Evolutionary conservation across 306 rosid species (phyloP), one percentile per base, ranked within the genome.

Genomic region (Castanopsis chinensis): DNA sequence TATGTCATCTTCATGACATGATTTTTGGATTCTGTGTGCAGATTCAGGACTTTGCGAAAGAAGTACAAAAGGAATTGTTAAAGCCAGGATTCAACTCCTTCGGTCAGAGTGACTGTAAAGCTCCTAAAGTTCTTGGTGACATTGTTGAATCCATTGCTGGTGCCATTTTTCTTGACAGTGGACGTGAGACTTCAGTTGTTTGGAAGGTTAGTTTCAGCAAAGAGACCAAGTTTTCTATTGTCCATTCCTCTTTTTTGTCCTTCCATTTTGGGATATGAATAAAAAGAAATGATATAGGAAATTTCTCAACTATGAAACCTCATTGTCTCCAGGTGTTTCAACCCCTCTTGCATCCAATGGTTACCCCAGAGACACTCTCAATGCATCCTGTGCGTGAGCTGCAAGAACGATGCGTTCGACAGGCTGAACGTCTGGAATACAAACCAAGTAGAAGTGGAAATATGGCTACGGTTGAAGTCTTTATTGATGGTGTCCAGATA

Each of bases 321-420:
- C 35, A 9, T 4, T 14, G 28, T 33, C 61, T 28, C 19, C 76
- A 95, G 99, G 99, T 88, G 78, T 95, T 93, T 78, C 91, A 95
- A 86, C 99, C 99, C 73, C 90, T 95, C 49, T 80, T 95, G 90
- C 92, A 95, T 54, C 99, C 99, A 54, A 93, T 95, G 94, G 99
- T 95, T 79, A 95, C 99, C 30, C 99, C 99, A 3, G 99, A 93
- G 91, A 95, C 99, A 54, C 89, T 95, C 63, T 94, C 99, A 27
- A 93, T 95, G 99, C 98, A 95, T 85, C 99, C 99, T 2, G 99
- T 95, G 81, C 98, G 99, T 17, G 99, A 95, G 94, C 90, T 95
- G 77, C 99, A 95, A 86, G 99, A 95, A 83, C 87, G 99, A 80
- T 95, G 98, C 85, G 96, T 89, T 74, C 99, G 93, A 83, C 96